Percentiles rank a stretch among this genome's conserved stretches.
Evolutionary conservation across 2,329 filamentous ascomycete species (phyloP).

Genomic region (Aspergillaceae sp.): DNA sequence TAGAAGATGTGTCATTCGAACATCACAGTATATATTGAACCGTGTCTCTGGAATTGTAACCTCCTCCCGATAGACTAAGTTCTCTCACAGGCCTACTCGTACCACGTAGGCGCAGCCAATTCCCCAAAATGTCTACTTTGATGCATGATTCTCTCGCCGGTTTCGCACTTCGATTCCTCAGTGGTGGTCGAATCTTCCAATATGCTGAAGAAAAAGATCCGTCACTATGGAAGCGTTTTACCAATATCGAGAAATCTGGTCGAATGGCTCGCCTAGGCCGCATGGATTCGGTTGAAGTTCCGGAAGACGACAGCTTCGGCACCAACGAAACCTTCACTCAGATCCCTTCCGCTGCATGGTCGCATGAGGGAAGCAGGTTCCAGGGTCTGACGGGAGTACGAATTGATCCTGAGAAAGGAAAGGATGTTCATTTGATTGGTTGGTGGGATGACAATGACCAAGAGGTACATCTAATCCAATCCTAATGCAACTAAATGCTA

Average conservation of each 20-base stretch:
- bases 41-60: too few relatives aligned
- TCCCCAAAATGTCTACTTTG: constrained; percentile 25
- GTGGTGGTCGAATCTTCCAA: constrained; percentile 28
- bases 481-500: neutral
- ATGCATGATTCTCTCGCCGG: constrained; percentile 39
- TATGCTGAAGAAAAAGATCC: constrained; percentile 43
- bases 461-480: constrained; percentile 19
- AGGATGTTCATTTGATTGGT: constrained; percentile 41
- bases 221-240: constrained; percentile 41
- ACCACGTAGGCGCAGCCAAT: too few relatives aligned
- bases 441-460: constrained; percentile 43
- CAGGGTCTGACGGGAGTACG: constrained; percentile 35
- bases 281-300: constrained; percentile 31
- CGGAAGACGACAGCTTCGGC: constrained; percentile 19
- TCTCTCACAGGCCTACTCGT: too few relatives aligned
- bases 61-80: too few relatives aligned
- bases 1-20: too few relatives aligned
- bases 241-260: constrained; percentile 43
- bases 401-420: constrained; percentile 46
- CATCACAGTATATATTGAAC: too few relatives aligned
- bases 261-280: constrained; percentile 33
- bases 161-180: constrained; percentile 34
- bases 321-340: constrained; percentile 4
- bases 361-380: constrained; percentile 15
- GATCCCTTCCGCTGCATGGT: constrained; percentile 9